Conservation (phyloP, 768 basidiomycete species). For the Lactarius tabidus region DNA sequence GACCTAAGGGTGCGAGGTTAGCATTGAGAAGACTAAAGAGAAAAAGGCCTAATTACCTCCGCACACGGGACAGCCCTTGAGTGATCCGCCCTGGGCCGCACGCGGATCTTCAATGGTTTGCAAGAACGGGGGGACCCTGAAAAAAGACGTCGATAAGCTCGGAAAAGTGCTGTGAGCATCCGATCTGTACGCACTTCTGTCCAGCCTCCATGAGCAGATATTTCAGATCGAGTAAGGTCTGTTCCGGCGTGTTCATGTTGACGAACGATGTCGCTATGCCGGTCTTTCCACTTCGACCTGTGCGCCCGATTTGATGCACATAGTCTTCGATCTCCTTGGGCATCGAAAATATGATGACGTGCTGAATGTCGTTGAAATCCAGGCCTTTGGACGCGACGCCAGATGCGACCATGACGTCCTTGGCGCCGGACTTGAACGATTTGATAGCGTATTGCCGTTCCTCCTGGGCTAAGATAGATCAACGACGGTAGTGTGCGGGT, state of each 20-base stretch:
- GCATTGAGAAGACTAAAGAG: not conserved
- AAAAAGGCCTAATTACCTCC: slow-evolving; percentile 55
- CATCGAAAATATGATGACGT: slow-evolving; percentile 99
- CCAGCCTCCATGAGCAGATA: slow-evolving; percentile 96
- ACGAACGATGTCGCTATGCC: slow-evolving; percentile 99
- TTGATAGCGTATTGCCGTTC: slow-evolving; percentile 99
- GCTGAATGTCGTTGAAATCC: slow-evolving; percentile 98
- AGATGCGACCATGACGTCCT: slow-evolving; percentile 99
- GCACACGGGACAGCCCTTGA: slow-evolving; percentile 93
- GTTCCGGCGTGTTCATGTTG: slow-evolving; percentile 96
- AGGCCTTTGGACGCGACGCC: slow-evolving; percentile 97
- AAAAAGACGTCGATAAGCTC: slow-evolving; percentile 21
- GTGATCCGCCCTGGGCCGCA: slow-evolving; percentile 65
- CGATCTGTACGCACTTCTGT: slow-evolving; percentile 69
- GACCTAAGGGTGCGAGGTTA: slow-evolving; percentile 44
- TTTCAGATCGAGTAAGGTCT: slow-evolving; percentile 94
- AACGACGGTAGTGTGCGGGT: not conserved
- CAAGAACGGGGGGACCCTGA: slow-evolving; percentile 91
- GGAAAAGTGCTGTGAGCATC: not conserved
- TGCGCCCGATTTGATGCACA: slow-evolving; percentile 98
- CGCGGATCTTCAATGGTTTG: slow-evolving; percentile 87
- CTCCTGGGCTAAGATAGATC: slow-evolving; percentile 69
- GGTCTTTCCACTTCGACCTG: slow-evolving; percentile 95
- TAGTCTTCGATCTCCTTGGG: slow-evolving; percentile 99
- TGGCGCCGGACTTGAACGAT: slow-evolving; percentile 94